Base-by-base conservation (phyloP, 2,329 filamentous ascomycete genomes). In the Piedraia hortae region DNA sequence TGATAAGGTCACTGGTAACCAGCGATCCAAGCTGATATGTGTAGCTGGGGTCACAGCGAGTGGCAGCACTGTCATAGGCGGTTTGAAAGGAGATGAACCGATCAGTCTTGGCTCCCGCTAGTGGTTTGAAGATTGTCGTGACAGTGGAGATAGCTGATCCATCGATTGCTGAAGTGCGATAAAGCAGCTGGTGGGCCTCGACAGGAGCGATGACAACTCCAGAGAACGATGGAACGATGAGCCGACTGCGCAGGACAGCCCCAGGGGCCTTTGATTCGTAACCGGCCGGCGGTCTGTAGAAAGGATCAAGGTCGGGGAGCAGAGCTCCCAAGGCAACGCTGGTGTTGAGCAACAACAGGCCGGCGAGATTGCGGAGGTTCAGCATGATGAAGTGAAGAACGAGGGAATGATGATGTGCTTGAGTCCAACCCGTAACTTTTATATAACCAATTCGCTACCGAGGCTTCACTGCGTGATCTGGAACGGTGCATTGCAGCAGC, bases 31-130 rank as follows among this genome's bases (percentile, higher is more conserved):
- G 11, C 18, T 29, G 31, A 6, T 31, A 26, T 2, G 29, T 26
- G 22, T 43, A 50, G 19, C 38, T 48, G 22, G 36, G 51, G 29
- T 36, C 36, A 4, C 34, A 41, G n/a, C 52, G 41, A 1, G 45
- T 32, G 11, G 38, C 34, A 6, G 43, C 41, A 8, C 44, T 41
- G 23, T 51, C 36, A 17, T 33, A 29, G 3, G 29, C 26, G 4
- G 24, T 26, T 17, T 30, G 26, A 14, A 28, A 29, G 3, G 27
- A 25, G 8, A 32, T 20, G 3, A 34, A n/a, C 15, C 27, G 24
- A 5, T 27, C 19, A 6, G 20, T 20, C 8, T 24, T 6, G 8
- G 30, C 15, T 6, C 25, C 26, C 6, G 26, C 12, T n/a, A n/a
- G n/a, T 6, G 27, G 31, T 10, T 29, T 16, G 12, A 31, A 24